Base-by-base conservation (phyloP, 1,284 basidiomycete species). In the Mycena citricolor region DNA sequence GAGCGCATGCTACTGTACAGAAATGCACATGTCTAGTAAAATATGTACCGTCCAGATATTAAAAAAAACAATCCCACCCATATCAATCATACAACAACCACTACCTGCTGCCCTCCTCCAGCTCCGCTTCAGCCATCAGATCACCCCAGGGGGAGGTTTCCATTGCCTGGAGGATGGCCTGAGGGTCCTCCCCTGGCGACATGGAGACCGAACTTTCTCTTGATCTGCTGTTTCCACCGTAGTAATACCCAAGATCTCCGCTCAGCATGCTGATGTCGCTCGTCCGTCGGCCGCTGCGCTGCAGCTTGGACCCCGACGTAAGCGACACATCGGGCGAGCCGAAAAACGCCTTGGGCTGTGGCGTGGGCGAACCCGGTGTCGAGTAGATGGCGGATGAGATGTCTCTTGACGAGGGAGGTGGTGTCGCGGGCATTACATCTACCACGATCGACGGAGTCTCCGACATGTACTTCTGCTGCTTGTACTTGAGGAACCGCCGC, bases 361-460 rank as follows among this genome's bases (percentile, higher is more conserved):
- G 67, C 6, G 68, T 70, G n/a, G 76, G 69, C 24, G 68, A 73
- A 20, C 63, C 51, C 10, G 70, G 71, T 2, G 69, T 65, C 14
- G 73, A 69, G 12, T 68, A 66, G 23, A 69, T 69, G 8, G 70
- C 71, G 32, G 71, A 74, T 2, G 74, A 73, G 28, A 83, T 79
- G 56, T 84, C 82, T 29, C 73, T 67, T 1, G 76, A 76, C 2
- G 66, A 67, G 20, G 62, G 57, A 0, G 75, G 70, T 1, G 79
- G 78, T 1, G 78, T 78, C 22, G 67, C 65, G 0, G 78, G 74
- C 42, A 75, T 67, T 24, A 65, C 63, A 25, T 84, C 77, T 11
- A 86, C 83, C 29, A 85, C 64, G 53, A 86, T 87, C 2, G 78
- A 77, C 11, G 83, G 85, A 34, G 86, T 79, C 40, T 78, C 81